Evolutionary conservation across 73 alveolate species (phyloP).

Genomic region (Strombidium stylifer): DNA sequence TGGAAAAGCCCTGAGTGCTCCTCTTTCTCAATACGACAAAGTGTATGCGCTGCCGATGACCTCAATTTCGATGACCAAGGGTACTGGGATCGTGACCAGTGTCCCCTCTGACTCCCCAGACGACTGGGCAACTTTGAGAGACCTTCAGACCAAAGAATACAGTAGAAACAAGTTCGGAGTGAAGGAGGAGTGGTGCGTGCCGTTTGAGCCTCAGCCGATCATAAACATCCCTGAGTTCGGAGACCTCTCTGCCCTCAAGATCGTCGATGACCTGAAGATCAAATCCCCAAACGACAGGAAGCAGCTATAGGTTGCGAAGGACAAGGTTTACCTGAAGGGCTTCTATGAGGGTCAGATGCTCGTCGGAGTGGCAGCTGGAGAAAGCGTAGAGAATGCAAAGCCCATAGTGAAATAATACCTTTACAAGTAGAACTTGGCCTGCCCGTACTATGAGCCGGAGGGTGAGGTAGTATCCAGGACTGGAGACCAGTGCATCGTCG

Average conservation of each 20-base stretch:
- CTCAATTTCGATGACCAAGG: slow-evolving; percentile 96
- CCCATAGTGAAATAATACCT: slow-evolving; percentile 72
- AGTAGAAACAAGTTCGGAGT: slow-evolving; percentile 88
- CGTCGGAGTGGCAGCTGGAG: slow-evolving; percentile 85
- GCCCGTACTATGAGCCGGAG: slow-evolving; percentile 98
- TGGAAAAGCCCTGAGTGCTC: slow-evolving; percentile 93
- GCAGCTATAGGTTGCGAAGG: slow-evolving; percentile 89
- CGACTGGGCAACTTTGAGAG: slow-evolving; percentile 93
- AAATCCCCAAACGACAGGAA: slow-evolving; percentile 84
- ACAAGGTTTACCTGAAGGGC: slow-evolving; percentile 92
- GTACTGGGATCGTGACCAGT: slow-evolving; percentile 97
- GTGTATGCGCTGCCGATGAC: slow-evolving; percentile 96
- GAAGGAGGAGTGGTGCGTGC: slow-evolving; percentile 84
- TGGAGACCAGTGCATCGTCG: slow-evolving; percentile 99
- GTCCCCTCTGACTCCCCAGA: slow-evolving; percentile 99
- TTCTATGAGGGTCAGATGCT: slow-evolving; percentile 92
- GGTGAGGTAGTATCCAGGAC: slow-evolving; percentile 91
- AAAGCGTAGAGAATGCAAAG: slow-evolving; percentile 86
- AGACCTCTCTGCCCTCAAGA: slow-evolving; percentile 78
- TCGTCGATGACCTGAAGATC: slow-evolving; percentile 83
- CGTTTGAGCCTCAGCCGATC: slow-evolving; percentile 91
- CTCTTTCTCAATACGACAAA: slow-evolving; percentile 77
- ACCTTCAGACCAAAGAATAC: slow-evolving; percentile 79
- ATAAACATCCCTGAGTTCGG: slow-evolving; percentile 86
- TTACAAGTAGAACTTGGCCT: slow-evolving; percentile 80